Evolutionary conservation across 2,329 filamentous ascomycete species (phyloP), one percentile per base, ranked within the genome.

Genomic region (Furcasterigmium sp.): DNA sequence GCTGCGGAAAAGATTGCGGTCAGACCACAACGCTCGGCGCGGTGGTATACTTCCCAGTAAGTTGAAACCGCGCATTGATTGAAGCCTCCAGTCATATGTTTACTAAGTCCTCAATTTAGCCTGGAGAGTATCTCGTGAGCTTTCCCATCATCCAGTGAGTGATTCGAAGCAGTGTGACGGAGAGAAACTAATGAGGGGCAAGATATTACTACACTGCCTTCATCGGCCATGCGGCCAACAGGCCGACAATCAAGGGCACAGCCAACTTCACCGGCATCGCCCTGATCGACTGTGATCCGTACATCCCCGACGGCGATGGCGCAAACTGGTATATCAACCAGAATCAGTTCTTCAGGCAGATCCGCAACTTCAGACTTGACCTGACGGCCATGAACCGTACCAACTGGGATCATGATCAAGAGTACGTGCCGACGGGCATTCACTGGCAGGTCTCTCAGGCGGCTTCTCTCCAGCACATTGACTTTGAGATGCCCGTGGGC

Each of bases 271-370:
- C 67, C 8, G 84, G 84, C n/a, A 85, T 87, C 64, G 84, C 80
- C 18, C 65, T 89, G 18, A 76, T 89, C 49, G 84, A 87, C 54
- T 68, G 81, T 2, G 80, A 88, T 53, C 83, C 83, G 0, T 72
- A 54, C 40, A 54, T 45, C 8, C 38, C 87, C 4, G 49, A 46
- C 17, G 48, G 49, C 15, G 25, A 20, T 44, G 60, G 57, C 20
- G 60, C 60, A 10, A 57, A 69, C 50, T 61, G 56, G 56, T 59
- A 59, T 37, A 42, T 58, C 11, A 56, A 56, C 34, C 47, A 78
- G 28, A 81, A 78, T 51, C 76, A 83, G 9, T 87, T 87, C 60
- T 82, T 72, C 55, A 70, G 81, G 36, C 76, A 81, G 50, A 72
- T 86, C 45, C 70, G 80, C 8, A 87, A 87, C 54, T 69, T 87